Evolutionary conservation across 2,329 filamentous ascomycete species (phyloP).

Genomic region (Arthrobotrys entomopaga): DNA sequence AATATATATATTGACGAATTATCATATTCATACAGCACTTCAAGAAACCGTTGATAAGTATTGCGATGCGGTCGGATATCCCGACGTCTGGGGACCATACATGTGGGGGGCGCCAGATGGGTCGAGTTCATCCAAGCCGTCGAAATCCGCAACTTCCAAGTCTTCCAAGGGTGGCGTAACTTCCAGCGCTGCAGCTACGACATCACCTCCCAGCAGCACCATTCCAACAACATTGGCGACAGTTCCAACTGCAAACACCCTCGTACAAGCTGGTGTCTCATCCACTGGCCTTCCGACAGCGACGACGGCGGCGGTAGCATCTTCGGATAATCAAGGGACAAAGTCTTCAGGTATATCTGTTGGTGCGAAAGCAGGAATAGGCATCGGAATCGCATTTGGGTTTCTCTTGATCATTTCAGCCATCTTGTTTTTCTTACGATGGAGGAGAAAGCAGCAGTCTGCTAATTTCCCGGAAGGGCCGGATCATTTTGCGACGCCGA

Average conservation of each 20-base stretch:
- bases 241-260: not conserved
- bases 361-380: slow-evolving; percentile 29
- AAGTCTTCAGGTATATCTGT: slow-evolving; percentile 16
- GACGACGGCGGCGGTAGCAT: not conserved
- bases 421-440: slow-evolving; percentile 16
- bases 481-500: slow-evolving; percentile 30
- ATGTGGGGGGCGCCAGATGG: slow-evolving; percentile 26
- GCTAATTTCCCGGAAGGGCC: slow-evolving; percentile 38
- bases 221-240: not conserved
- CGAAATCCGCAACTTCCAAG: not conserved
- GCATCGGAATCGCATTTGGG: slow-evolving; percentile 6
- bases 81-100: slow-evolving; percentile 40
- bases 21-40: slow-evolving; percentile 1
- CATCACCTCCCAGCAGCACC: not conserved
- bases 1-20: not conserved
- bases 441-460: slow-evolving; percentile 19
- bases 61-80: slow-evolving; percentile 35
- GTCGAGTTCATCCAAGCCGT: not conserved
- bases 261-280: not conserved
- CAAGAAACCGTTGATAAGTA: slow-evolving; percentile 28
- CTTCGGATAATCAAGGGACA: not conserved
- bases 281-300: not conserved
- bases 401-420: not conserved
- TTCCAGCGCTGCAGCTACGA: not conserved
- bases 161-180: not conserved